Evolutionary conservation across 495 filamentous ascomycete genomes (phyloP), one percentile per base, ranked within the genome.

Genomic region (Lasiosphaeria hispida): DNA sequence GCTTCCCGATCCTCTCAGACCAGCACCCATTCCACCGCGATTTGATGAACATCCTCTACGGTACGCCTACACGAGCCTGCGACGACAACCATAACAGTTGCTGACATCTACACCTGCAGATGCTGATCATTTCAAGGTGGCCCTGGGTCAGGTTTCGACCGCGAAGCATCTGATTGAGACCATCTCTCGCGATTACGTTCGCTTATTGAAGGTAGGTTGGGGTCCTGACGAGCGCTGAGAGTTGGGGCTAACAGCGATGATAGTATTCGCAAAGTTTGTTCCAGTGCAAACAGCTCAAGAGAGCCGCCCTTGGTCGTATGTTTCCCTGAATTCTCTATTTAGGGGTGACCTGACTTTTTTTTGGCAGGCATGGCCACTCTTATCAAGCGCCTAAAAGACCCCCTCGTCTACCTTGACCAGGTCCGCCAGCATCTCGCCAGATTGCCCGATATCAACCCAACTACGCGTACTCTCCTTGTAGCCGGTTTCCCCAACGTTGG

Each of bases 401-500:
- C 94, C 34, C 84, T 98, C 35, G 75, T 93, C 37, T 98, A 98
- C 72, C 87, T 98, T 53, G 94, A 98, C 76, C 93, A 97, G 76
- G 94, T 98, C 63, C 86, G 94, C 44, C 95, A 97, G 75, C 94
- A 98, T 84, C 82, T 98, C 66, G 93, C 91, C 59, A 91, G 94
- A 83, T 84, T 98, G 50, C 94, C 94, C n/a, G 85, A 92, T 5
- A 97, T 98, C 65, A 95, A 98, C 69, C 94, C 94, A 34, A 97
- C 93, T 63, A 97, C 94, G 10, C 82, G 94, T 40, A 98, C 95
- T 1, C 83, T 98, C 33, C 76, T 97, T 61, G 96, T 98, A 59
- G 96, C 92, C 69, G 94, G 95, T 45, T 97, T 97, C 72, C 94
- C 95, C 55, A 98, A 97, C 67, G 92, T 96, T 63, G 94, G 94